These are phyloP conservation scores for Epicoccum sorghinum DNA, from an alignment of 2,329 filamentous ascomycete species.

Conservation along the genomic window DNA sequence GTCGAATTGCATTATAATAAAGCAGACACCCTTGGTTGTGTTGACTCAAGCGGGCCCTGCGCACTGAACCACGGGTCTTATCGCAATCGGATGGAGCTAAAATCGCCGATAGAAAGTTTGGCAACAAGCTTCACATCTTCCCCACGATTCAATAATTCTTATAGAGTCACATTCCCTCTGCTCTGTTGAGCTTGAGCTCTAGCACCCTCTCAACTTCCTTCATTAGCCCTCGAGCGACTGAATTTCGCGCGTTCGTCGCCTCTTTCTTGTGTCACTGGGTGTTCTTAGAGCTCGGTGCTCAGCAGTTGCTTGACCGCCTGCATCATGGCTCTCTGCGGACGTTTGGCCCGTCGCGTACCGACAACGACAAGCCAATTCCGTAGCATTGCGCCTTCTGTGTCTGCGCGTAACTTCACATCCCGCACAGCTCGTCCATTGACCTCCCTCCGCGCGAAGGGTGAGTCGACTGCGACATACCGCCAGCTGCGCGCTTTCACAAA, in stretches of 20 bases:
- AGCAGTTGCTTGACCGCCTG: constrained; percentile 38
- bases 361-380: constrained; percentile 43
- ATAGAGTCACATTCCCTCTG: constrained; percentile 36
- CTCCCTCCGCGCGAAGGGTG: constrained; percentile 36
- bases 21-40: constrained; percentile 9
- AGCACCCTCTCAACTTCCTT: constrained; percentile 38
- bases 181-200: constrained; percentile 38
- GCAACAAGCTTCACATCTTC: constrained; percentile 39
- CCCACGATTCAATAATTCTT: constrained; percentile 40
- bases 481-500: constrained; percentile 49
- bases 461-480: constrained; percentile 40
- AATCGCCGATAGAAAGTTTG: constrained; percentile 39
- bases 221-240: constrained; percentile 25
- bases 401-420: constrained; percentile 42
- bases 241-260: constrained; percentile 27
- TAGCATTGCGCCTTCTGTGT: constrained; percentile 34
- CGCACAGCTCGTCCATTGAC: constrained; percentile 41
- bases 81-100: constrained; percentile 38
- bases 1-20: not conserved
- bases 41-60: constrained; percentile 15
- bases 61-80: constrained; percentile 18
- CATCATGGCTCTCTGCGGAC: constrained; percentile 50
- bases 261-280: constrained; percentile 18
- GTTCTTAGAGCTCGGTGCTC: constrained; percentile 41
- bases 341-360: constrained; percentile 50